Evolutionary conservation across 306 rosid species (phyloP).

Genomic region (Dalbergia oliveri): DNA sequence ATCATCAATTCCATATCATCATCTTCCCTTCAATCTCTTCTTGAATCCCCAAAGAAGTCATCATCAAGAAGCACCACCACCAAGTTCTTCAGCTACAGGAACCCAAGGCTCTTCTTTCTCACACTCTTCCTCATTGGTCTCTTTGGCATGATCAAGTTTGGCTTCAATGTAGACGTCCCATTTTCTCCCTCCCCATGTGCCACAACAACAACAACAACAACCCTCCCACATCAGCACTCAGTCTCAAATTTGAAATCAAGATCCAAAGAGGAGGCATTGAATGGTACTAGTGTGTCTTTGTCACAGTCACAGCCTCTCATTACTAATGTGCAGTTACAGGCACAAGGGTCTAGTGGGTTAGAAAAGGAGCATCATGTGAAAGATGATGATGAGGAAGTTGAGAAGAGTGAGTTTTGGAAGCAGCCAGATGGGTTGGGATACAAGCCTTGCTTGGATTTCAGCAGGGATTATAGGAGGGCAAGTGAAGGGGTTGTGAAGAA

Average conservation of each 20-base stretch:
- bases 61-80: conserved; percentile 43
- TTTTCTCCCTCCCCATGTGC: conserved; percentile 67
- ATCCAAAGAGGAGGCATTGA: conserved; percentile 45
- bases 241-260: conserved; percentile 51
- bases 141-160: conserved; percentile 61
- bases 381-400: conserved; percentile 12
- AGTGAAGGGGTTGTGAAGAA: conserved; percentile 62
- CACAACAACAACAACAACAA: conserved; percentile 43
- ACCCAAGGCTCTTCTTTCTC: conserved; percentile 59
- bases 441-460: conserved; percentile 77
- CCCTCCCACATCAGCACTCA: conserved; percentile 17
- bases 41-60: conserved; percentile 77
- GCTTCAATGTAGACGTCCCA: conserved; percentile 51
- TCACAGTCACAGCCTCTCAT: conserved; percentile 39
- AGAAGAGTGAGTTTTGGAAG: conserved; percentile 74
- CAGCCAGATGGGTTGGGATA: conserved; percentile 92
- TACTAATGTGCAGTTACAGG: conserved; percentile 47
- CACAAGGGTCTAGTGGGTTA: conserved; percentile 43
- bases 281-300: background rate
- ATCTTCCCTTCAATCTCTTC: conserved; percentile 77
- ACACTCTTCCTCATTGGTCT: conserved; percentile 62
- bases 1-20: conserved; percentile 83
- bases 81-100: conserved; percentile 46
- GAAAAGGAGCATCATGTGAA: background rate
- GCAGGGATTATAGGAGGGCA: conserved; percentile 61